Evolutionary conservation across 345 rosid genomes (phyloP).

Genomic region (Salix arbutifolia): DNA sequence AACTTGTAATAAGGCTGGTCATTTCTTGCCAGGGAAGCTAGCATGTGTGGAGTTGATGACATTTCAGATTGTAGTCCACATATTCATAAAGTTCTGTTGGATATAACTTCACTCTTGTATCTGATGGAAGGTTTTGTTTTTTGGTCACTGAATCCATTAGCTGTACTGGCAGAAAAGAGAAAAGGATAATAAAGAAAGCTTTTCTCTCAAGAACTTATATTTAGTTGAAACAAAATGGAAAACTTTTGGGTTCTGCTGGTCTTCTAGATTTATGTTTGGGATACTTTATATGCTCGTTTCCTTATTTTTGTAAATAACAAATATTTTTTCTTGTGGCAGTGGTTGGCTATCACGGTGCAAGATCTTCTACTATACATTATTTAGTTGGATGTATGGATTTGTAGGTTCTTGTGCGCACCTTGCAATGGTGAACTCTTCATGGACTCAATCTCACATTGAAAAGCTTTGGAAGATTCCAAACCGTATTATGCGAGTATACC

Average conservation of each 20-base stretch:
- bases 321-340: conserved; percentile 38
- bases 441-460: conserved; percentile 84
- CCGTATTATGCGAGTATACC: conserved; percentile 71
- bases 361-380: conserved; percentile 61
- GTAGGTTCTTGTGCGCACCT: conserved; percentile 83
- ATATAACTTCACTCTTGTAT: neutral
- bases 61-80: neutral
- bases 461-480: conserved; percentile 73
- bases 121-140: neutral
- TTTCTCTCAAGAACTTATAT: neutral
- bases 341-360: conserved; percentile 72
- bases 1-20: neutral
- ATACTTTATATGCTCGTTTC: neutral
- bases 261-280: neutral
- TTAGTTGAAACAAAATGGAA: neutral
- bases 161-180: neutral
- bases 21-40: neutral
- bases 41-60: neutral
- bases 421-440: conserved; percentile 94
- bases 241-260: neutral
- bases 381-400: conserved; percentile 82
- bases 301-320: neutral
- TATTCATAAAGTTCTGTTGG: neutral
- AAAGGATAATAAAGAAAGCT: neutral
- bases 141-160: neutral